phyloP scores from a whole-genome alignment of 495 filamentous ascomycete genomes.

The Aspergillus asperescens region DNA sequence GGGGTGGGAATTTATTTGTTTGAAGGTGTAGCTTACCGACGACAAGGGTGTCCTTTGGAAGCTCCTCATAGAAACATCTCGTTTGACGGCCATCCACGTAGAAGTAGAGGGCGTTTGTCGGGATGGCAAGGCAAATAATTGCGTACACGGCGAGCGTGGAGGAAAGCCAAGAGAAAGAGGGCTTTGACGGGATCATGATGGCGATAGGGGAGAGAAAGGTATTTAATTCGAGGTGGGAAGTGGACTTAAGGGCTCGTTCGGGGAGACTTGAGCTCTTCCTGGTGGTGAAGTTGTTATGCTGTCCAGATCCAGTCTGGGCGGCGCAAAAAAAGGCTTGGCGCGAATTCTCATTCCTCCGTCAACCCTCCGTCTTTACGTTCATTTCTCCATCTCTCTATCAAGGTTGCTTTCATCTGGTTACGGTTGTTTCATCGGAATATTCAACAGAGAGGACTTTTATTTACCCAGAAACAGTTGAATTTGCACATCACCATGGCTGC shows the following conservation, averaged over 20 bases:
- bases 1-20: not conserved
- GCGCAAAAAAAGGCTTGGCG: constrained; percentile 23
- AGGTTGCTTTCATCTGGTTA: not conserved
- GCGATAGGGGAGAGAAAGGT: not conserved
- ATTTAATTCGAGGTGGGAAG: not conserved
- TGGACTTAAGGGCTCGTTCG: not conserved
- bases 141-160: constrained; percentile 33
- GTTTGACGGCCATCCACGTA: constrained; percentile 74
- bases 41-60: constrained; percentile 95
- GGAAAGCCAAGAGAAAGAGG: constrained; percentile 39
- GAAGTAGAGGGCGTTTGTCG: constrained; percentile 85
- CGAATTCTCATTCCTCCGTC: constrained; percentile 18
- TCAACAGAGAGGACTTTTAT: not conserved
- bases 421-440: not conserved
- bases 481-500: constrained; percentile 51
- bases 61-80: constrained; percentile 93
- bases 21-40: constrained; percentile 60
- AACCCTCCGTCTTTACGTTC: constrained; percentile 8
- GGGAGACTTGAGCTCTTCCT: too few species aligned
- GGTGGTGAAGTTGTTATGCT: constrained; percentile 6
- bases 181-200: constrained; percentile 32
- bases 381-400: constrained; percentile 14
- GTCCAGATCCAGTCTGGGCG: constrained; percentile 15
- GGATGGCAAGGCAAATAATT: constrained; percentile 46
- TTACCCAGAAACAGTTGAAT: not conserved